phyloP scores from a whole-genome alignment of 495 filamentous ascomycete genomes.

The Penicillium macrosclerotiorum region DNA sequence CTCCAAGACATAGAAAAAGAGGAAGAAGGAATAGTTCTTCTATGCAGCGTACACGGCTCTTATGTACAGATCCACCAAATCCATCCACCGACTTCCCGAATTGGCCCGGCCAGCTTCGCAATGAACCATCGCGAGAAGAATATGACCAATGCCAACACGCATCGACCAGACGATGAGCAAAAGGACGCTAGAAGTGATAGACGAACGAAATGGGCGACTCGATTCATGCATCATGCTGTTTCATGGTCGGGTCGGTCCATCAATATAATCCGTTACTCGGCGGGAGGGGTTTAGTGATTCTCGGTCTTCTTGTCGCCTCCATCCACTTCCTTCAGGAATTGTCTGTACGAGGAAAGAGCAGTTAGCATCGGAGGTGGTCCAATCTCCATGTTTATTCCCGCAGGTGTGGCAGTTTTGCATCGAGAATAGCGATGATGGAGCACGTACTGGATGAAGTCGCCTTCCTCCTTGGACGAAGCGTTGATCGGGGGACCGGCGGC shows the following conservation, averaged over 20 bases:
- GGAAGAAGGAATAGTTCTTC: slow-evolving; percentile 26
- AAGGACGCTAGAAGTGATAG: slow-evolving; percentile 15
- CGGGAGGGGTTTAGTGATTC: slow-evolving; percentile 52
- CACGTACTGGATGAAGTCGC: slow-evolving; percentile 93
- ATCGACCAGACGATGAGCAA: slow-evolving; percentile 2
- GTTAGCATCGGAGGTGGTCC: slow-evolving; percentile 3
- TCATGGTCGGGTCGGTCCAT: slow-evolving; percentile 17
- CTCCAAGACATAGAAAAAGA: not conserved
- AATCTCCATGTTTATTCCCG: not conserved
- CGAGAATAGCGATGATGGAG: not conserved
- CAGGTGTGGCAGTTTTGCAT: too few species aligned
- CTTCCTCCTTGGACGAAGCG: slow-evolving; percentile 86
- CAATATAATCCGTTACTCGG: slow-evolving; percentile 13
- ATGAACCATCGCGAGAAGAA: slow-evolving; percentile 6
- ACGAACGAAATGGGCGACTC: slow-evolving; percentile 15
- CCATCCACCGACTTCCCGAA: slow-evolving; percentile 17
- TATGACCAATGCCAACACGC: slow-evolving; percentile 3
- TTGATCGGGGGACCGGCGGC: slow-evolving; percentile 73
- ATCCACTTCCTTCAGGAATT: slow-evolving; percentile 75
- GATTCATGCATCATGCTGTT: slow-evolving; percentile 15
- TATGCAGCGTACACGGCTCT: slow-evolving; percentile 44
- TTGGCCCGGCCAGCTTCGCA: slow-evolving; percentile 10
- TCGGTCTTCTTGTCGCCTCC: slow-evolving; percentile 62
- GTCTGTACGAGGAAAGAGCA: slow-evolving; percentile 52
- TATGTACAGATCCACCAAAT: slow-evolving; percentile 42